Base-by-base conservation (phyloP, 208 protist species). In the Blastocrithidia nonstop region DNA sequence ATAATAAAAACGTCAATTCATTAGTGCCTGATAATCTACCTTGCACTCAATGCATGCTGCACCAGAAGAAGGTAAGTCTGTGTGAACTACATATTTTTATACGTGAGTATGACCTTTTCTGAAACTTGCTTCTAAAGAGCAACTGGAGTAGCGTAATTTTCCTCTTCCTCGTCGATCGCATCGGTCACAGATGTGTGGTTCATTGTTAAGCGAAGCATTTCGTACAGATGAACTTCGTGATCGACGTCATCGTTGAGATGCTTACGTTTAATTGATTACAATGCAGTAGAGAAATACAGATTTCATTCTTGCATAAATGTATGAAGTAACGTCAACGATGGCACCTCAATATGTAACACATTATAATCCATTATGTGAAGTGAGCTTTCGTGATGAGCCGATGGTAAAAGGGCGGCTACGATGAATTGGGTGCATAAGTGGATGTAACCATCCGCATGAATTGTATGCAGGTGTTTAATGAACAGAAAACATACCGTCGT, bases 391-490 rank as follows among this genome's bases (percentile, higher is more conserved):
- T 3, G 46, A 52, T 9, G 66, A 81, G 20, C 9, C 6, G 4
- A 31, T 15, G 19, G 71, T 71, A 25, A 59, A 49, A 4, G 65
- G 64, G 15, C 41, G 41, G 44, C 62, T 87, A 50, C 65, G 66
- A 9, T 87, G 73, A 66, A 48, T 73, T 11, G 72, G 77, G 16
- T 56, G 64, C 23, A 29, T 62, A n/a, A 48, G 48, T 13, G 68
- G 67, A 42, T 59, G 66, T 40, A 63, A 66, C 17, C 46, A 38
- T 22, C 58, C 46, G 26, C 29, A 54, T 37, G 45, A 27, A 16
- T 46, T 81, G 26, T 54, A 61, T 24, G 71, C 69, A 0, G 77
- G 77, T 1, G 69, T 87, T 46, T 67, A 77, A 64, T 87, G 77
- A 72, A 47, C 59, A 23, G 48, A 47, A 7, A 45, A 32, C 43